Evolutionary conservation across 2,329 filamentous ascomycete genomes (phyloP).

Genomic region (Pseudogymnoascus sp.): DNA sequence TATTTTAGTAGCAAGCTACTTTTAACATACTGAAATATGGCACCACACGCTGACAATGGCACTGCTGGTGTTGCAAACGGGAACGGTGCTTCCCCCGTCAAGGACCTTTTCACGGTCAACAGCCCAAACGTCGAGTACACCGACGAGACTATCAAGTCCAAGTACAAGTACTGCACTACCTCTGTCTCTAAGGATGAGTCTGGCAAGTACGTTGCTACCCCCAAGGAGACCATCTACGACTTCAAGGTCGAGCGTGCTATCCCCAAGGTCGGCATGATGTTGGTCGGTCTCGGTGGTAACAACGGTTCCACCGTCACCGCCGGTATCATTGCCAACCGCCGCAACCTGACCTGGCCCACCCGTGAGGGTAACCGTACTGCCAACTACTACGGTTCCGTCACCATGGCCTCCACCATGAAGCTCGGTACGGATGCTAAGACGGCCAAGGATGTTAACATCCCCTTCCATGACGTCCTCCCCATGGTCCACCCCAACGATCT

Average conservation of each 20-base stretch:
- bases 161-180: constrained; percentile 95
- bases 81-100: constrained; percentile 48
- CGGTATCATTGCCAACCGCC: constrained; percentile 92
- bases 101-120: constrained; percentile 73
- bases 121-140: constrained; percentile 92
- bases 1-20: constrained; percentile 6
- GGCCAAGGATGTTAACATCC: constrained; percentile 85
- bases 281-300: constrained; percentile 96
- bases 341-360: constrained; percentile 81
- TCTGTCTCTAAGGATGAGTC: constrained; percentile 59
- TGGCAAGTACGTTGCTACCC: constrained; percentile 75
- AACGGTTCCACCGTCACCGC: constrained; percentile 96
- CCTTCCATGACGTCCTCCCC: constrained; percentile 86
- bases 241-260: constrained; percentile 96
- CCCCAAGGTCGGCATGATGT: constrained; percentile 91
- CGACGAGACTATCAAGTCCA: constrained; percentile 78
- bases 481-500: constrained; percentile 98
- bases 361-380: constrained; percentile 76
- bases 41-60: constrained; percentile 72
- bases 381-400: constrained; percentile 97
- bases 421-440: constrained; percentile 81
- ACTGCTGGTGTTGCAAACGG: constrained; percentile 48
- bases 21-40: constrained; percentile 52
- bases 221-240: constrained; percentile 85
- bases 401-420: constrained; percentile 97